Conservation (phyloP, 306 rosid genomes). For the Vicia faba region DNA sequence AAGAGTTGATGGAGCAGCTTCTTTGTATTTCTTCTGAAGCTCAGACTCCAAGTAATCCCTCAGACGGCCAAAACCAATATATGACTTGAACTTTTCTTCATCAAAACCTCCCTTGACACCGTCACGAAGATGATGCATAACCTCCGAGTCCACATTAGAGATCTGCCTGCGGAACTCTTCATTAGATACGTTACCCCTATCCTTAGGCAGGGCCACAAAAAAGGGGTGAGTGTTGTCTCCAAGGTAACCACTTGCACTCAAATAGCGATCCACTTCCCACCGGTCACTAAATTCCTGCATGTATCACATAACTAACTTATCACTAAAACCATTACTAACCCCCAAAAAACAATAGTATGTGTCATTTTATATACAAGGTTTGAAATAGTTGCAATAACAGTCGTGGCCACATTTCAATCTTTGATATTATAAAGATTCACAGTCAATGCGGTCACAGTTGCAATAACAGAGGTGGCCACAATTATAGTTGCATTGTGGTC, state of each 20-base stretch:
- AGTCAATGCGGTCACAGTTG: background rate
- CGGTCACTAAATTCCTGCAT: conserved; percentile 86
- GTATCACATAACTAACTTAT: conserved; percentile 19
- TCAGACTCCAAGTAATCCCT: conserved; percentile 87
- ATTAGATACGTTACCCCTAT: conserved; percentile 71
- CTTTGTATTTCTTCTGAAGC: conserved; percentile 95
- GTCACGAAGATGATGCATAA: conserved; percentile 77
- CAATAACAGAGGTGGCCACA: background rate
- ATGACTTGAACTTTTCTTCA: conserved; percentile 77
- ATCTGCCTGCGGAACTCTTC: conserved; percentile 95
- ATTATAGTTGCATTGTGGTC: background rate
- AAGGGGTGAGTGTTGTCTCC: conserved; percentile 80
- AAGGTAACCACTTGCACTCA: conserved; percentile 94
- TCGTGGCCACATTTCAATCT: background rate
- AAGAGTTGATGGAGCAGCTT: conserved; percentile 96
- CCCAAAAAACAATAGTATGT: background rate
- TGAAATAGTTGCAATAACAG: background rate
- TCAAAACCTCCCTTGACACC: conserved; percentile 88
- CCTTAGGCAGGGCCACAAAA: conserved; percentile 93
- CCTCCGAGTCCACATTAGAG: conserved; percentile 81
- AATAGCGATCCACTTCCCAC: conserved; percentile 98
- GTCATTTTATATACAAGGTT: background rate
- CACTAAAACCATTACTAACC: conserved; percentile 4
- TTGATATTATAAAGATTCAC: background rate
- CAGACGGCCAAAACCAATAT: conserved; percentile 77